Conservation (phyloP, 805 yeast species). For the Cyberlindnera bimundalis region DNA sequence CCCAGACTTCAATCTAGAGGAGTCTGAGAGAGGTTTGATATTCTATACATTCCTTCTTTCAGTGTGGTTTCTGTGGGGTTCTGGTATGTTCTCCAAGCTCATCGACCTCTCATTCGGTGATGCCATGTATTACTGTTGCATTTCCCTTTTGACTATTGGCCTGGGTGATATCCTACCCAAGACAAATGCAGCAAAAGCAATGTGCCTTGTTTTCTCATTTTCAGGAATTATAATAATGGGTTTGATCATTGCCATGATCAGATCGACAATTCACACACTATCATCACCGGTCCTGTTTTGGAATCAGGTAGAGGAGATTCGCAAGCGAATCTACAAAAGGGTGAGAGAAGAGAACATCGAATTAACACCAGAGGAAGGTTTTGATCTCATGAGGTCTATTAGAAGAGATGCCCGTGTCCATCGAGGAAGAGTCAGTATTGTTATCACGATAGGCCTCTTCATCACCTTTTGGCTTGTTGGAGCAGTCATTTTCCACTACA, state of each 20-base stretch:
- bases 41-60: conserved; percentile 61
- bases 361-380: conserved; percentile 45
- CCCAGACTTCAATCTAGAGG: conserved; percentile 62
- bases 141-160: conserved; percentile 76
- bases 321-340: conserved; percentile 35
- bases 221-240: conserved; percentile 74
- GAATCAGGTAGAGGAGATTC: conserved; percentile 54
- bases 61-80: conserved; percentile 71
- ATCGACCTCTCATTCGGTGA: conserved; percentile 50
- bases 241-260: conserved; percentile 64
- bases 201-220: conserved; percentile 60
- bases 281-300: conserved; percentile 62
- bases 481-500: conserved; percentile 53
- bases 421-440: conserved; percentile 37
- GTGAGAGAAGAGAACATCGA: conserved; percentile 12
- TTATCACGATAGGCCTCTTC: conserved; percentile 42
- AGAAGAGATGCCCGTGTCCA: conserved; percentile 37
- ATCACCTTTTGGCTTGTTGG: conserved; percentile 70
- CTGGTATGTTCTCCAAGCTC: conserved; percentile 50
- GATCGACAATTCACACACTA: conserved; percentile 59
- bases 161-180: conserved; percentile 68
- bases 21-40: conserved; percentile 71
- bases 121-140: conserved; percentile 70
- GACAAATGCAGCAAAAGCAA: conserved; percentile 49
- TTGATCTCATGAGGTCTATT: conserved; percentile 52